Base-by-base conservation (phyloP, 2,329 filamentous ascomycete species). In the Sclerotinia sclerotiorum region DNA sequence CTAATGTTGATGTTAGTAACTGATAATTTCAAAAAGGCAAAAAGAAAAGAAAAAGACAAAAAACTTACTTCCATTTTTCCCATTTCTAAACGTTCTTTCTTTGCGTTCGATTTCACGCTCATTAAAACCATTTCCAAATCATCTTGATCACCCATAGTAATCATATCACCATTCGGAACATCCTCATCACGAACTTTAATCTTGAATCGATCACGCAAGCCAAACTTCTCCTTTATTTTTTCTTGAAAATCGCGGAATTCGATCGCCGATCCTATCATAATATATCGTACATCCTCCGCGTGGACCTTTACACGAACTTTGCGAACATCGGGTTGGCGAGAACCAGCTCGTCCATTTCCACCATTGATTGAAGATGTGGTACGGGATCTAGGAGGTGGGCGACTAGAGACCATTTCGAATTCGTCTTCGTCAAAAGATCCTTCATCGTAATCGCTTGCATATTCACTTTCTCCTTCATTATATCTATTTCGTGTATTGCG, bases 101-200 rank as follows among this genome's bases (percentile, higher is more conserved):
- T 87, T 60, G 91, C 93, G 69, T 82, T 81, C 62, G 85, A 85
- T 79, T 88, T 91, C 8, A 89, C 88, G 58, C 83, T 85, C 78
- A 87, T 85, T 66, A 98, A 84, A 39, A 92, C 88, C 88, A 97
- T 91, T 63, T 98, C 94, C 71, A 97, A 81, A 81, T 99, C 95
- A 76, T 99, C 95, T 79, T 97, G 92, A 79, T 99, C 95, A 42
- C 91, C 93, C 87, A 99, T 90, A 44, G 94, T 97, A 76, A 99
- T 96, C 91, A 97, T 94, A 76, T 98, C 94, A 3, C 90, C 91
- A 67, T 90, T 84, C 0, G 86, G 85, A 70, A 83, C 79, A 73
- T 92, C 90, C 74, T 98, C 95, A 72, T 96, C 93, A 76, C 86
- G 87, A 74, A 94, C 87, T 83, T 95, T 95, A 80, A 97, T 90